Evolutionary conservation across 106 monocot genomes (phyloP).

Genomic region (Gastrodia elata): DNA sequence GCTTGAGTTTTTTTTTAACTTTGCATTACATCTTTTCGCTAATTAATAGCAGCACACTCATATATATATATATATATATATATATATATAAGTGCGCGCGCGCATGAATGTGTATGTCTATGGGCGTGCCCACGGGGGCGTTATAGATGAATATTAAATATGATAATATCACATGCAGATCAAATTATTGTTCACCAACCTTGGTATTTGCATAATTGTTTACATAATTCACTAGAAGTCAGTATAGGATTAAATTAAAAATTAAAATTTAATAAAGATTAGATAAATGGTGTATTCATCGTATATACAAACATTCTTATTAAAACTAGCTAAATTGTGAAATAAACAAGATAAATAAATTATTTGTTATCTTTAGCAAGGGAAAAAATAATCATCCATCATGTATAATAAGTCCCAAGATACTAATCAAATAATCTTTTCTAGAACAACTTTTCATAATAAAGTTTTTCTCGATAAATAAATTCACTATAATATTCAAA

Average conservation of each 20-base stretch:
- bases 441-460: not conserved
- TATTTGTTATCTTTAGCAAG: not conserved
- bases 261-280: not conserved
- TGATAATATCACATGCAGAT: not conserved
- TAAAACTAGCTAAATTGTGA: not conserved
- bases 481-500: not conserved
- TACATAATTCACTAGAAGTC: not conserved
- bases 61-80: no score
- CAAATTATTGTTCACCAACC: not conserved
- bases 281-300: not conserved
- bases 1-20: no score
- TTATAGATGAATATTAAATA: no score
- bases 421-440: not conserved
- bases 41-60: no score
- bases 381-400: not conserved
- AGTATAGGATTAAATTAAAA: not conserved
- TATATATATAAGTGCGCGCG: no score
- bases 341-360: not conserved
- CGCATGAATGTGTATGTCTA: no score
- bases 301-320: not conserved
- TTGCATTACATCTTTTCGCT: no score
- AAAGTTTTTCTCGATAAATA: not conserved
- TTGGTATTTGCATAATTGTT: not conserved
- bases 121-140: no score
- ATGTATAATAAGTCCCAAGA: not conserved